A percentile compares a stretch with the other conserved stretches of the same genome.
Evolutionary conservation across 2,329 filamentous ascomycete species (phyloP).

Genomic region (Exophiala xenobiotica): DNA sequence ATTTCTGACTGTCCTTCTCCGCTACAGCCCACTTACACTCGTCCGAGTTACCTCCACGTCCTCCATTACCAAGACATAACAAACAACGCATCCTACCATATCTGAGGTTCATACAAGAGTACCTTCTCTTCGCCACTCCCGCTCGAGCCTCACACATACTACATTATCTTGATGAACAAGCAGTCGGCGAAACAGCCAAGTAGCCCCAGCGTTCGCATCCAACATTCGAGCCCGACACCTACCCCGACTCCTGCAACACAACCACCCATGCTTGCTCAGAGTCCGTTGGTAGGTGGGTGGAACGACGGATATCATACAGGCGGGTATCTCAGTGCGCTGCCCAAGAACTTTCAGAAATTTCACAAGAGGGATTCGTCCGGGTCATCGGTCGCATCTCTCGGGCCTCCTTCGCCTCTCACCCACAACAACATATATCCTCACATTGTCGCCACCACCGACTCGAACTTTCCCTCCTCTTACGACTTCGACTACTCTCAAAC

Average conservation of each 20-base stretch:
- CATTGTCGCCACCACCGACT: conserved; percentile 48
- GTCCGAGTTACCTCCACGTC: conserved; percentile 7
- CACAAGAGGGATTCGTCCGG: conserved; percentile 45
- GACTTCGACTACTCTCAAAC: conserved; percentile 36
- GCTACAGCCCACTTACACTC: conserved; percentile 17
- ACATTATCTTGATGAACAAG: conserved; percentile 22
- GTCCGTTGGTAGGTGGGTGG: conserved; percentile 27
- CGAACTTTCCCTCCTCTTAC: conserved; percentile 44
- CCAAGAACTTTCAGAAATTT: conserved; percentile 30
- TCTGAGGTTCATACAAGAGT: background rate
- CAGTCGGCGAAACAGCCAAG: conserved; percentile 14
- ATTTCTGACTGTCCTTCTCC: conserved; percentile 8
- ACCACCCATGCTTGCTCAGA: conserved; percentile 28
- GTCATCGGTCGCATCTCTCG: conserved; percentile 45
- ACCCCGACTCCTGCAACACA: conserved; percentile 19
- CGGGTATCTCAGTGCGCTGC: conserved; percentile 28
- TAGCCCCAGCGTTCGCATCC: conserved; percentile 27
- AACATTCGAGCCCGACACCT: conserved; percentile 24
- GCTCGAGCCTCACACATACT: conserved; percentile 6
- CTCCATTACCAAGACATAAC: conserved; percentile 20
- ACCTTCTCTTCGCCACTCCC: conserved; percentile 17
- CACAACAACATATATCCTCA: conserved; percentile 39
- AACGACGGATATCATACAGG: conserved; percentile 24
- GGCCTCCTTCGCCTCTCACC: conserved; percentile 42
- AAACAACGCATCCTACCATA: conserved; percentile 1